Percentiles rank a stretch among this genome's conserved stretches.
These are phyloP conservation scores for Cladophialophora immunda DNA, from an alignment of 2,329 filamentous ascomycete genomes.

Conservation along the genomic window DNA sequence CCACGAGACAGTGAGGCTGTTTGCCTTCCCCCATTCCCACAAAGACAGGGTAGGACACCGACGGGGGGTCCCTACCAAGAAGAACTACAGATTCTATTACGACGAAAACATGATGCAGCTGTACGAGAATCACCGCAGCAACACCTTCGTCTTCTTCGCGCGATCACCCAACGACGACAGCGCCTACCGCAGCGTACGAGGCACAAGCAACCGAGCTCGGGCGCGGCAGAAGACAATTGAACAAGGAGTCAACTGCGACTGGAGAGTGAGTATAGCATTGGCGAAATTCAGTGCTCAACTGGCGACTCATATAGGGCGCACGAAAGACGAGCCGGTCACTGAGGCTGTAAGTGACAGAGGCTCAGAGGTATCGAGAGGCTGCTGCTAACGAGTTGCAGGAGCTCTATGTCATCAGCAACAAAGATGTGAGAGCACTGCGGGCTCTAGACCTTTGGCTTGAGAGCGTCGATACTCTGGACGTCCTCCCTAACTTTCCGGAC, in stretches of 20 bases:
- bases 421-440: slow-evolving; percentile 10
- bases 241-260: slow-evolving; percentile 9
- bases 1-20: slow-evolving; percentile 10
- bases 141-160: slow-evolving; percentile 5
- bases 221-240: slow-evolving; percentile 13
- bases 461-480: slow-evolving; percentile 9
- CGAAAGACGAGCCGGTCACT: slow-evolving; percentile 1
- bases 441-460: slow-evolving; percentile 14
- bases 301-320: slow-evolving; percentile 11
- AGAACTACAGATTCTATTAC: slow-evolving; percentile 16
- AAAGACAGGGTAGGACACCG: slow-evolving; percentile 14
- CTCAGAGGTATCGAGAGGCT: not conserved
- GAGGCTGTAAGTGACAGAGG: slow-evolving; percentile 2
- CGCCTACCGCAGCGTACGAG: not conserved
- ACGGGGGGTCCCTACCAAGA: slow-evolving; percentile 10
- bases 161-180: not conserved
- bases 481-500: slow-evolving; percentile 15
- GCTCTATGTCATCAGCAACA: slow-evolving; percentile 16
- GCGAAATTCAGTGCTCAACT: slow-evolving; percentile 14
- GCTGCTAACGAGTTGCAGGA: slow-evolving; percentile 5
- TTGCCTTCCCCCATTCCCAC: slow-evolving; percentile 19
- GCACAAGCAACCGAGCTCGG: not conserved
- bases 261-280: slow-evolving; percentile 14
- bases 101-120: slow-evolving; percentile 17
- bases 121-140: slow-evolving; percentile 2